phyloP scores from a whole-genome alignment of 2,329 filamentous ascomycete genomes.

The Pyricularia sp. region DNA sequence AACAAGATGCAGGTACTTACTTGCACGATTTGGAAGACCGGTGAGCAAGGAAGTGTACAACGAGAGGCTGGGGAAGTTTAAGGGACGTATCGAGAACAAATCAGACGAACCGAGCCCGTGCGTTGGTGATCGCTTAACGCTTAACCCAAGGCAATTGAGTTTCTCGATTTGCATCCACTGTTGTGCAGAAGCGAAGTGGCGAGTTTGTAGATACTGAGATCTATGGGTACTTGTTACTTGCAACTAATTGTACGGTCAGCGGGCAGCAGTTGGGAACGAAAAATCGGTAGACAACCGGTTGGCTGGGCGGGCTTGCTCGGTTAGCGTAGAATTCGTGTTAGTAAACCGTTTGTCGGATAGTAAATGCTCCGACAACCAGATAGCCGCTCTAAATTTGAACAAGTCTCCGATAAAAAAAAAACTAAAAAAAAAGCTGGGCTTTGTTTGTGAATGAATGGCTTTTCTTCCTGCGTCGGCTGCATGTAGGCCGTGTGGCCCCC shows the following conservation, averaged over 20 bases:
- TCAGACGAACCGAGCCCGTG: neutral
- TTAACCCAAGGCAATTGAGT: neutral
- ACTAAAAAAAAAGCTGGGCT: neutral
- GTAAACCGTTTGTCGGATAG: neutral
- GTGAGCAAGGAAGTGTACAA: neutral
- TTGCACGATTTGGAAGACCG: neutral
- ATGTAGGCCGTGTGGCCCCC: neutral
- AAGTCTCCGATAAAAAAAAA: neutral
- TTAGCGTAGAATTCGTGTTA: neutral
- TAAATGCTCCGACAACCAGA: neutral
- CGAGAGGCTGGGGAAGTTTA: neutral
- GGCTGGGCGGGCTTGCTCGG: neutral
- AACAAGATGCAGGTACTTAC: neutral
- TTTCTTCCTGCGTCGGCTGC: neutral
- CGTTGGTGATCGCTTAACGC: neutral
- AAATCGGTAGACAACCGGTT: neutral
- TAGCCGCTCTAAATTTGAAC: neutral
- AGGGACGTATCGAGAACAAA: neutral
- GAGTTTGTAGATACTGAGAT: too few species aligned
- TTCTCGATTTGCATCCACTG: neutral
- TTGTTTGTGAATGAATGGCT: neutral
- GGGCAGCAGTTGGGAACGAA: neutral
- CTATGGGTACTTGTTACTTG: too few species aligned
- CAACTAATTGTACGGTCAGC: too few species aligned
- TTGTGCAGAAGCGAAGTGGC: neutral